These are phyloP conservation scores for Ceratobasidium sp. DNA, from an alignment of 1,284 basidiomycete genomes.

Conservation along the genomic window DNA sequence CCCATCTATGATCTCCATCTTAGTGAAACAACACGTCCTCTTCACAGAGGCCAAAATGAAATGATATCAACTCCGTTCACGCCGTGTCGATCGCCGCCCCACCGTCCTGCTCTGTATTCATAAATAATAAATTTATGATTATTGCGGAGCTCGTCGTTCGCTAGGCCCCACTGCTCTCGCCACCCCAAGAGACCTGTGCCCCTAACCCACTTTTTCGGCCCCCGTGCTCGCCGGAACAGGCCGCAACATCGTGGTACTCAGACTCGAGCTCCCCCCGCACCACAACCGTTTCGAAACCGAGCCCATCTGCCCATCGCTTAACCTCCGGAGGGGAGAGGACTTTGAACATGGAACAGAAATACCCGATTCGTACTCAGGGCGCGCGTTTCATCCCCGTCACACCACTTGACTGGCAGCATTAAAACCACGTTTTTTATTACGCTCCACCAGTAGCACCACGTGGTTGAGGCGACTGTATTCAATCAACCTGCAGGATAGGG, in stretches of 20 bases:
- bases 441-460: slow-evolving; percentile 9
- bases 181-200: background rate
- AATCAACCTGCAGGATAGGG: slow-evolving; percentile 1
- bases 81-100: background rate
- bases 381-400: background rate
- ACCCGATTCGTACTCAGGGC: slow-evolving; percentile 3
- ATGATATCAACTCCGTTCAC: background rate
- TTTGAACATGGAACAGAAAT: slow-evolving; percentile 28
- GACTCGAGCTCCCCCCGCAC: slow-evolving; percentile 11
- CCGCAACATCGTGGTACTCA: background rate
- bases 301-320: background rate
- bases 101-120: background rate
- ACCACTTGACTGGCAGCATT: slow-evolving; percentile 21
- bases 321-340: slow-evolving; percentile 5
- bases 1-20: background rate
- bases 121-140: background rate
- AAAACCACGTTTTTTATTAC: slow-evolving; percentile 41
- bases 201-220: background rate
- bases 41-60: slow-evolving; percentile 44
- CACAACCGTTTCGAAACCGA: slow-evolving; percentile 14
- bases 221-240: background rate
- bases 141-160: no score
- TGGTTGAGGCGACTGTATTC: slow-evolving; percentile 20
- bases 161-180: background rate
- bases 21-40: slow-evolving; percentile 43